These are phyloP conservation scores for Parastagonospora nodorum DNA, from an alignment of 2,329 filamentous ascomycete genomes.

Conservation along the genomic window DNA sequence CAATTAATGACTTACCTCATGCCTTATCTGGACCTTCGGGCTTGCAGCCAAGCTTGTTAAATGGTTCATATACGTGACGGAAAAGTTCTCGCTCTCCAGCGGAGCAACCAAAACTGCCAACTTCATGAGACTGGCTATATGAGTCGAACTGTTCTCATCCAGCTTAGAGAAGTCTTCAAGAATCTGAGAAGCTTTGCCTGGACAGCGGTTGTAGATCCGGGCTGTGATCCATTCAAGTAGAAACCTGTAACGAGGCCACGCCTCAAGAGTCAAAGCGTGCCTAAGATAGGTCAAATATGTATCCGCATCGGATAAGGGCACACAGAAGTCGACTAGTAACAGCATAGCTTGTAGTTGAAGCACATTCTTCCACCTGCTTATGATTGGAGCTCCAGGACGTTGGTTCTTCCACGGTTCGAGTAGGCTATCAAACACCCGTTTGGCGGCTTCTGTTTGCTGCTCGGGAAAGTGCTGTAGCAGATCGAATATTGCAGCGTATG, in stretches of 20 bases:
- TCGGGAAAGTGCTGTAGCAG: constrained; percentile 48
- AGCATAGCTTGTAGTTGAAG: constrained; percentile 55
- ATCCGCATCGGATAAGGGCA: constrained; percentile 32
- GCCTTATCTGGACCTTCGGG: constrained; percentile 58
- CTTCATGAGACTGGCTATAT: constrained; percentile 55
- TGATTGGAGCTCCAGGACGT: constrained; percentile 49
- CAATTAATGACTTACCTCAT: constrained; percentile 40
- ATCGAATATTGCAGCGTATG: constrained; percentile 53
- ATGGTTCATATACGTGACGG: constrained; percentile 46
- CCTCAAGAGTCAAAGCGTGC: constrained; percentile 51
- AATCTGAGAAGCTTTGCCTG: constrained; percentile 38
- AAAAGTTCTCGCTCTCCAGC: constrained; percentile 46
- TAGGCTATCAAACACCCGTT: constrained; percentile 40
- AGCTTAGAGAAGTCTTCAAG: constrained; percentile 44
- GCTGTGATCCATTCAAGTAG: constrained; percentile 56
- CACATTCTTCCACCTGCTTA: constrained; percentile 55
- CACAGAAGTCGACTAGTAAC: constrained; percentile 47
- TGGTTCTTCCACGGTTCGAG: constrained; percentile 52
- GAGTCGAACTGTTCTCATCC: constrained; percentile 54
- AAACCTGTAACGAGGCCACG: constrained; percentile 54
- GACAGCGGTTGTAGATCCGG: constrained; percentile 47
- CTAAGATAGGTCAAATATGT: constrained; percentile 46
- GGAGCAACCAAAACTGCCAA: constrained; percentile 51
- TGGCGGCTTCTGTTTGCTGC: constrained; percentile 26
- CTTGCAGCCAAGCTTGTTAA: constrained; percentile 53